Base-by-base conservation (phyloP, 169 alveolate genomes). In the Prorocentrum cordatum region DNA sequence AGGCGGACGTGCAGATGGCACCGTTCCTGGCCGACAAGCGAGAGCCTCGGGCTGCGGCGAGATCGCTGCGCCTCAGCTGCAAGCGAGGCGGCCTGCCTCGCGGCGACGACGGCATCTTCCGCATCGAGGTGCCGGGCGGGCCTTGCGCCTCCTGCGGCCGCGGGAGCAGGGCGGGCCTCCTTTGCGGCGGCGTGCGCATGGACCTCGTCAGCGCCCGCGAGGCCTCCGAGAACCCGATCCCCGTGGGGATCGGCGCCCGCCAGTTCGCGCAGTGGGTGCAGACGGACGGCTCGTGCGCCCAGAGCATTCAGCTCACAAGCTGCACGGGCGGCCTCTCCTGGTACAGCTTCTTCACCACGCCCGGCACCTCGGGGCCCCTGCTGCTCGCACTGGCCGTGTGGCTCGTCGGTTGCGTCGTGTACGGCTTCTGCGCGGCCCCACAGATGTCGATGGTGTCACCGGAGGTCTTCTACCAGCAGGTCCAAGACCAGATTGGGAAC, bases 381-480 rank as follows among this genome's bases (percentile, higher is more conserved):
- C 84, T 72, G 84, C 70, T 42, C 54, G 9, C 16, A 16, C 16
- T 42, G 54, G 54, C 16, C 54, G 9, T 42, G n/a, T 42, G 54
- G 54, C 16, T 9, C 16, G 54, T 42, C 54, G 54, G 54, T 9
- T 12, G 54, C 54, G 16, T 16, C 54, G n/a, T 42, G 16, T 75
- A 75, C n/a, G 86, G 72, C 12, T 70, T 38, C 20, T 75, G 54
- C 35, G 22, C 71, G 61, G 59, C 86, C n/a, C 86, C 86, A 7
- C 72, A 35, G 39, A 75, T 54, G 12, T 54, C 72, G 18, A 75
- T 75, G 86, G 32, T 75, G 2, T 33, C 72, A 0, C 86, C 86
- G 2, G 86, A 75, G 59, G 7, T 54, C 42, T 75, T 75, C 86
- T 75, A 75, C 27, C 71, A 75, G 72, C 86, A 75, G 77, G 77